Base-by-base conservation (phyloP, 345 rosid genomes). In the Schrenkiella parvula region DNA sequence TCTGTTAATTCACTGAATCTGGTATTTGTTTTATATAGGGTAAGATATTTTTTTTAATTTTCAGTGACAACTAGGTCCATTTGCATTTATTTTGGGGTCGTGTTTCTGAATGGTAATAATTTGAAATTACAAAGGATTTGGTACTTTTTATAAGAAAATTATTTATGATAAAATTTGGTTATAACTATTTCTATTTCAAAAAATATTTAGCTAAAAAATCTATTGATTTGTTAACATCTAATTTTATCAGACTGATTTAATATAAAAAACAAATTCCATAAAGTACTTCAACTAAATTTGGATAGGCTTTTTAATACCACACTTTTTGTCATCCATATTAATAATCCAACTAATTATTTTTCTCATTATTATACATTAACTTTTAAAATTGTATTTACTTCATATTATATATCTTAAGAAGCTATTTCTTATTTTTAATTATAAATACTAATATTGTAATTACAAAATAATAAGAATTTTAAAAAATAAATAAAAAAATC, bases 1-100 rank as follows among this genome's bases (percentile, higher is more conserved):
- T 67, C 54, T 67, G 56, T 66, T 67, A 68, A 67, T 67, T 67
- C 77, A 55, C 65, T 55, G 77, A 31, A 71, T 50, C 62, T 58
- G 56, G 34, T 13, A 6, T 34, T 42, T 43, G 17, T 25, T 57
- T 47, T 57, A 58, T 34, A 32, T 69, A 23, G 46, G 1, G 46
- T 32, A 57, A 69, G 57, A 46, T 70, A 15, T 34, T 58, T 46
- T 43, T 3, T 39, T 34, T 34, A 62, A 19, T 58, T 46, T 44
- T 23, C 14, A 17, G 26, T 66, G 26, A 28, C 51, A 14, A 52
- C 39, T 32, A 19, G 9, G n/a, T 31, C 44, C 34, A 17, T 68
- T 68, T 43, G 44, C 44, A 69, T 56, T 69, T 43, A 43, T 56
- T 56, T 29, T 17, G 1, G 2, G 10, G 18, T 13, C 4, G 0